Evolutionary conservation across 2,329 filamentous ascomycete genomes (phyloP), one percentile per base, ranked within the genome.

Genomic region (Ophiosphaerella korrae): DNA sequence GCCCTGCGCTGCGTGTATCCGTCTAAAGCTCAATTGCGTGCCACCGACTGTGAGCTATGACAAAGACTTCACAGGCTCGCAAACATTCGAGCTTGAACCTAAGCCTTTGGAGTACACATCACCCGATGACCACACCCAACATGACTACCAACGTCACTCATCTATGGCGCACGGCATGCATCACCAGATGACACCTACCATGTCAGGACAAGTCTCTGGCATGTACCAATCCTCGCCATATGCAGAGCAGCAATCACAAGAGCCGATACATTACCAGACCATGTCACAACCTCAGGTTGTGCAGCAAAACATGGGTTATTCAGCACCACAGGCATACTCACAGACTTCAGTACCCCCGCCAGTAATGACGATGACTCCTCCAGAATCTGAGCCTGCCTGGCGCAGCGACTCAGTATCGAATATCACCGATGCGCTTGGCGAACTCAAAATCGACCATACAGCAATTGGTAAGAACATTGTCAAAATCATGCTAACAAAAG

Each of bases 1-100:
- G 93, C 94, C 94, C 24, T 97, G 93, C 75, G 94, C 92, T 35
- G 91, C 94, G 32, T 99, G 93, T 73, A 88, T 92, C 55, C 86
- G 93, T 42, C 80, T 97, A 56, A 97, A 97, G 78, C 83, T 97
- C 52, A 90, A 94, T 66, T 97, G 94, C 73, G 88, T 97, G 23
- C 91, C 92, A 39, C 94, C 93, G 3, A 92, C 90, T 49, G 87
- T 92, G 51, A 86, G 85, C 55, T 88, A 89, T 64, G 89, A 92
- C 64, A 85, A 86, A 45, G 81, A 82, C 53, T 77, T 73, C 58
- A 68, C 71, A 37, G 64, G 70, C 34, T 70, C 70, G 29, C 74
- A 77, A 49, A 75, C 67, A 14, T 77, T 71, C 44, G 75, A 75
- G 57, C 64, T 75, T 47, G 77, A 74, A 45, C 70, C 70, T 29